Evolutionary conservation across 768 basidiomycete genomes (phyloP), one percentile per base, ranked within the genome.

Genomic region (Suillus hirtellus): DNA sequence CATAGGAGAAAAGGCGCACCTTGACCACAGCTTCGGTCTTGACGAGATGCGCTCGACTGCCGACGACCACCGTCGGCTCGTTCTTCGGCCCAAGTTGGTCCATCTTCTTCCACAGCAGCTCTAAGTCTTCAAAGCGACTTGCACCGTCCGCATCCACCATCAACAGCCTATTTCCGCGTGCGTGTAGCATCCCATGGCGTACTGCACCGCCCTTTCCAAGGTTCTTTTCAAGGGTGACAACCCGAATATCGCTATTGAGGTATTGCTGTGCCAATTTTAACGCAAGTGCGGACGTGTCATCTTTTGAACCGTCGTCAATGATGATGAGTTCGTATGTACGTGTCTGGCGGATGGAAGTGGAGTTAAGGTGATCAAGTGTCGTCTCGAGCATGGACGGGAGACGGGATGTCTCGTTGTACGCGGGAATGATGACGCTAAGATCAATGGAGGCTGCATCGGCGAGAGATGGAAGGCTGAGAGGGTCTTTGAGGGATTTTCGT

Each of bases 101-200:
- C 85, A 96, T 89, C 34, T 83, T 83, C 17, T 77, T 77, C 86
- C 94, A 93, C 34, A 98, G 77, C n/a, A 79, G 70, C 67, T 93
- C 90, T 21, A 98, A 73, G 71, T 97, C 96, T 52, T 85, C 81
- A 69, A 99, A 95, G 54, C 87, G 82, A 64, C 93, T 95, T 40
- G 96, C 96, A 4, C 92, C 96, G 68, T 99, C 96, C 9, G 96
- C 96, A 70, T 99, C 96, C 49, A 89, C 96, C 86, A 97, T 95
- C 60, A 99, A 77, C 52, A 97, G 78, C 11, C 92, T 79, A 67
- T 81, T 76, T 8, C 96, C 96, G 4, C 92, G 83, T 9, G 87
- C 84, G 70, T 90, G 87, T 66, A 96, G 73, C 86, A 96, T 92
- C 42, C 96, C 95, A 76, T 97, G 96, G 40, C 90, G 81, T 27